Conservation (phyloP, 2,329 filamentous ascomycete genomes). For the Cercospora citrullina region DNA sequence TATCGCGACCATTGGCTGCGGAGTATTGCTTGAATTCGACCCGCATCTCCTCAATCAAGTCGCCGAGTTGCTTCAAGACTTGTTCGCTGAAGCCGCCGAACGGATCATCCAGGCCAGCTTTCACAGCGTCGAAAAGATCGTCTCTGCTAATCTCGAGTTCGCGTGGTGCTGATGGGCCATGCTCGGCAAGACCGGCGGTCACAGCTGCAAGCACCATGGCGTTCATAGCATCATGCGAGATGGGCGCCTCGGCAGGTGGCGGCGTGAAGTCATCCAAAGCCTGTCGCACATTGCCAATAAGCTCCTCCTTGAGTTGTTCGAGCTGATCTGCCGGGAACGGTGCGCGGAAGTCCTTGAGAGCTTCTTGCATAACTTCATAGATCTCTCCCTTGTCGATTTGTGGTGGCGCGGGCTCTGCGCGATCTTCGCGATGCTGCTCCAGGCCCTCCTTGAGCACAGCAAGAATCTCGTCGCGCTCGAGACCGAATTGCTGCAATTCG, state of each 20-base stretch:
- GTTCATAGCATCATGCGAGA: constrained; percentile 51
- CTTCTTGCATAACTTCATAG: constrained; percentile 80
- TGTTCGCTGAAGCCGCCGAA: constrained; percentile 58
- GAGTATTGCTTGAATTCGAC: constrained; percentile 75
- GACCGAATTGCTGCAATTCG: constrained; percentile 81
- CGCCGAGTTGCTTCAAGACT: constrained; percentile 60
- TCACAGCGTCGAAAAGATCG: constrained; percentile 60
- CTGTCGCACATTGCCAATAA: constrained; percentile 79
- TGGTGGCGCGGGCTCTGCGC: constrained; percentile 49
- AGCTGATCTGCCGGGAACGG: constrained; percentile 63
- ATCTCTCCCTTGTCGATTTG: constrained; percentile 80
- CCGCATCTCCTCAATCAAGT: constrained; percentile 61
- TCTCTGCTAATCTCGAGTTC: constrained; percentile 52
- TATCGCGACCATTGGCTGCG: constrained; percentile 74
- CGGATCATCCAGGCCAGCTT: constrained; percentile 56
- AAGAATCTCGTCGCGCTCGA: constrained; percentile 87
- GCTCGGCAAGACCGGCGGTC: constrained; percentile 57
- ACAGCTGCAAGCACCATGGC: constrained; percentile 60
- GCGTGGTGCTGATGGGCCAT: constrained; percentile 42
- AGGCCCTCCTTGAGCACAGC: constrained; percentile 84
- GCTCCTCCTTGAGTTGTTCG: constrained; percentile 74
- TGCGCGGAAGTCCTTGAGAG: constrained; percentile 75
- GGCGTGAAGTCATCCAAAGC: constrained; percentile 80
- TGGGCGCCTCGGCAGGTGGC: constrained; percentile 40
- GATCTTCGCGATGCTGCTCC: constrained; percentile 65